Percentiles rank a stretch among this genome's conserved stretches.
These are phyloP conservation scores for Incumbomyces lentus DNA, from an alignment of 2,329 filamentous ascomycete species.

Conservation along the genomic window DNA sequence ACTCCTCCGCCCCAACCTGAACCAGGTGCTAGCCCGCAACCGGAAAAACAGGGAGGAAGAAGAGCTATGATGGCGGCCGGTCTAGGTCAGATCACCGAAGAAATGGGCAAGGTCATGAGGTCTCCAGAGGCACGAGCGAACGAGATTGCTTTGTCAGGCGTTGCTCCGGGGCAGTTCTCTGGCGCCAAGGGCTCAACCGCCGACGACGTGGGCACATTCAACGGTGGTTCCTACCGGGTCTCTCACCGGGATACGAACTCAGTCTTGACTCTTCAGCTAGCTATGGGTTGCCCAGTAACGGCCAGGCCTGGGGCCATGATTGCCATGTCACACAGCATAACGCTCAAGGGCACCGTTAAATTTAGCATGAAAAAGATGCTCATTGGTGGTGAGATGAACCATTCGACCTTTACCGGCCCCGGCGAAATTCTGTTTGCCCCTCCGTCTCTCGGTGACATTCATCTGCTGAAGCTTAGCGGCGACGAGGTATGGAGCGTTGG, in stretches of 20 bases:
- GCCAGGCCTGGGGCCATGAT: conserved; percentile 86
- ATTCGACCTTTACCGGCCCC: conserved; percentile 75
- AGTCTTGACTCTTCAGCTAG: conserved; percentile 77
- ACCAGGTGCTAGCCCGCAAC: conserved; percentile 2
- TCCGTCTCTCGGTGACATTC: conserved; percentile 70
- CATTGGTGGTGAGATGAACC: conserved; percentile 65
- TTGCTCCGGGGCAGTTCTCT: conserved; percentile 44
- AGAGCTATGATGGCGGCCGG: neutral
- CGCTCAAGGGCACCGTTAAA: conserved; percentile 69
- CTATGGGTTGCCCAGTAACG: conserved; percentile 72
- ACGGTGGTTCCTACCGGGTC: conserved; percentile 87
- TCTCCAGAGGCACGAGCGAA: conserved; percentile 5
- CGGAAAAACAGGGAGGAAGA: conserved; percentile 1
- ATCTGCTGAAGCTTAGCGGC: conserved; percentile 63
- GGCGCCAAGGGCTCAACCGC: conserved; percentile 53
- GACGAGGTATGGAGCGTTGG: conserved; percentile 67
- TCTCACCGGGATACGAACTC: conserved; percentile 87
- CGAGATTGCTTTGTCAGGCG: conserved; percentile 1
- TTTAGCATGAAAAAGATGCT: conserved; percentile 91
- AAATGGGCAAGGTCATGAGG: conserved; percentile 15
- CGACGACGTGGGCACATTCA: conserved; percentile 93
- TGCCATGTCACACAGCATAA: conserved; percentile 83
- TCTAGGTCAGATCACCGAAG: conserved; percentile 7
- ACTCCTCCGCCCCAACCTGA: conserved; percentile 9
- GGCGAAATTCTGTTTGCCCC: conserved; percentile 84